These are phyloP conservation scores for Lycium ferocissimum DNA, from an alignment of 257 asterid species.

Conservation along the genomic window DNA sequence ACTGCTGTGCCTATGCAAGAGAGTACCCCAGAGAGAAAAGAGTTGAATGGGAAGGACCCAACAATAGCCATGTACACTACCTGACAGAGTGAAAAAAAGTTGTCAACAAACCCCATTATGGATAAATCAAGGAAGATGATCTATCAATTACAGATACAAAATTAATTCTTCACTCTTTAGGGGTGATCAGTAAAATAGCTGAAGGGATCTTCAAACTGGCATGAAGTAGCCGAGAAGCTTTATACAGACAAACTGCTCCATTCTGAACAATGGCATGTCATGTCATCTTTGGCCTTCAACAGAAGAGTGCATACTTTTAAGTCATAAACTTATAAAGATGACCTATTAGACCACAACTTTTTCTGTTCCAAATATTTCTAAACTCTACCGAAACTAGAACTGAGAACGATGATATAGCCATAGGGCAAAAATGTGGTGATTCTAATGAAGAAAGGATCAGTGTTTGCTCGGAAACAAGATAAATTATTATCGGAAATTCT, in stretches of 20 bases:
- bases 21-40: constrained; percentile 92
- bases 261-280: no score
- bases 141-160: not conserved
- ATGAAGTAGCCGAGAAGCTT: not conserved
- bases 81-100: constrained; percentile 46
- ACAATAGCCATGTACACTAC: constrained; percentile 86
- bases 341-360: no score
- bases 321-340: no score
- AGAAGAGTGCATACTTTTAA: no score
- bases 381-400: no score
- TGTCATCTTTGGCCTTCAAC: no score
- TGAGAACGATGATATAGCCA: no score
- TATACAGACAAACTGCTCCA: not conserved
- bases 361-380: no score
- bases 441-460: no score
- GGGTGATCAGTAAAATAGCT: not conserved
- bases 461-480: no score
- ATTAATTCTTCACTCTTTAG: not conserved
- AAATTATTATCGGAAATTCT: no score
- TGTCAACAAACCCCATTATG: not conserved
- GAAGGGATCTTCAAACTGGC: not conserved
- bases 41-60: constrained; percentile 94
- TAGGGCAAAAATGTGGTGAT: no score
- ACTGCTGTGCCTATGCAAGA: constrained; percentile 97
- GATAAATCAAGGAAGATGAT: not conserved